phyloP scores from a whole-genome alignment of 208 protist genomes.

The Acanthamoeba lenticulata region DNA sequence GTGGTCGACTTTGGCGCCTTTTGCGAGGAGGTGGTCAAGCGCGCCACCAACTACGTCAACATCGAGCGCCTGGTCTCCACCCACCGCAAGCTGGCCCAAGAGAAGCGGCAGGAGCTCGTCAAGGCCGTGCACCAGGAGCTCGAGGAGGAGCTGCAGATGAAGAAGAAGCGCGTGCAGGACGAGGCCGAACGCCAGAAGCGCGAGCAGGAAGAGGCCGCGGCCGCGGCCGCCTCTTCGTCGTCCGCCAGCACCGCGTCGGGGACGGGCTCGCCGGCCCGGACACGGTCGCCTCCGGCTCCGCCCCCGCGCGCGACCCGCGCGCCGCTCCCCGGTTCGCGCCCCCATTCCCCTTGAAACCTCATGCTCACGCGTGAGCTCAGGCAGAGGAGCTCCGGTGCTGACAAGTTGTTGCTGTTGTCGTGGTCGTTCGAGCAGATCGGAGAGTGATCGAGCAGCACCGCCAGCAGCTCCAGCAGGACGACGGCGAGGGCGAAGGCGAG shows the following conservation, averaged over 20 bases:
- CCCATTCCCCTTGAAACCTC: background rate
- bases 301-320: background rate
- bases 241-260: too few relatives aligned
- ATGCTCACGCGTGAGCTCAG: too few relatives aligned
- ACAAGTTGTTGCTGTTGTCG: too few relatives aligned
- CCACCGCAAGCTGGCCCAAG: conserved; percentile 30
- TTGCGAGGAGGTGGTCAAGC: conserved; percentile 44
- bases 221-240: background rate
- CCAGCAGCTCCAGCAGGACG: too few relatives aligned
- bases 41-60: conserved; percentile 28
- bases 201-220: background rate
- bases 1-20: conserved; percentile 27
- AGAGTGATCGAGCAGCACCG: background rate
- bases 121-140: conserved; percentile 34
- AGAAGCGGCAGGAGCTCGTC: conserved; percentile 5
- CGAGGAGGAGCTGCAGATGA: conserved; percentile 36
- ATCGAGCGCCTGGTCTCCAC: conserved; percentile 34
- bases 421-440: too few relatives aligned
- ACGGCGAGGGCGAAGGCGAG: background rate
- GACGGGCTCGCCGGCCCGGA: background rate
- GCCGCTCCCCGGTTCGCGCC: background rate
- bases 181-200: background rate
- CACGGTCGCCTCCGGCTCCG: background rate
- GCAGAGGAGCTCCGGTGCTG: too few relatives aligned
- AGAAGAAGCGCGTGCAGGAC: background rate